A percentile compares a stretch with the other conserved stretches of the same genome.
Evolutionary conservation across 2,329 filamentous ascomycete genomes (phyloP).

Genomic region (Alternaria sp.): DNA sequence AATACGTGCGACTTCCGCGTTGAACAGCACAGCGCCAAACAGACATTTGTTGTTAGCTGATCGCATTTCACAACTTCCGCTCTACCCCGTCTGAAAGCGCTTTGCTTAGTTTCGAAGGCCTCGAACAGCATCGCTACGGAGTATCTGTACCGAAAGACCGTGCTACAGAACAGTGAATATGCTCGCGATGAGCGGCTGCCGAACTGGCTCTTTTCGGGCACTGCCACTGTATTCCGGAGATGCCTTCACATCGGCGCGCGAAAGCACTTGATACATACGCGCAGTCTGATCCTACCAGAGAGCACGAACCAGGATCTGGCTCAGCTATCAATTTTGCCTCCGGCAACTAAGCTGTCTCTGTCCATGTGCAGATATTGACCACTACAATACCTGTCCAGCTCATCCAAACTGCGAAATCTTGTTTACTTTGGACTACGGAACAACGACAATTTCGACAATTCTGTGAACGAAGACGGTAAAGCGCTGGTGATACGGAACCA

Average conservation of each 20-base stretch:
- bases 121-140: conserved; percentile 8
- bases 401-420: neutral
- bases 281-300: conserved; percentile 8
- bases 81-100: conserved; percentile 8
- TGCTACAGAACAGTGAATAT: conserved; percentile 1
- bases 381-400: neutral
- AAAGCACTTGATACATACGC: conserved; percentile 3
- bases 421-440: neutral
- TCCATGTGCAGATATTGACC: neutral
- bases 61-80: neutral
- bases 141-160: conserved; percentile 6
- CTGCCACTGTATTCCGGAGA: neutral
- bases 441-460: neutral
- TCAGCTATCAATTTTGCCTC: neutral
- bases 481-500: neutral
- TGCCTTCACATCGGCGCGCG: conserved; percentile 6
- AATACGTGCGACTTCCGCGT: neutral
- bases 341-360: conserved; percentile 4
- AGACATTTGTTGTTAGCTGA: neutral
- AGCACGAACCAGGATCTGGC: neutral
- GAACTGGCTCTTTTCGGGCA: neutral
- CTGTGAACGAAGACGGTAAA: neutral
- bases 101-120: conserved; percentile 5
- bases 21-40: neutral
- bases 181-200: neutral